Evolutionary conservation across 1,139 yeast genomes (phyloP), one percentile per base, ranked within the genome.

Genomic region (Yamadazyma siamensis): DNA sequence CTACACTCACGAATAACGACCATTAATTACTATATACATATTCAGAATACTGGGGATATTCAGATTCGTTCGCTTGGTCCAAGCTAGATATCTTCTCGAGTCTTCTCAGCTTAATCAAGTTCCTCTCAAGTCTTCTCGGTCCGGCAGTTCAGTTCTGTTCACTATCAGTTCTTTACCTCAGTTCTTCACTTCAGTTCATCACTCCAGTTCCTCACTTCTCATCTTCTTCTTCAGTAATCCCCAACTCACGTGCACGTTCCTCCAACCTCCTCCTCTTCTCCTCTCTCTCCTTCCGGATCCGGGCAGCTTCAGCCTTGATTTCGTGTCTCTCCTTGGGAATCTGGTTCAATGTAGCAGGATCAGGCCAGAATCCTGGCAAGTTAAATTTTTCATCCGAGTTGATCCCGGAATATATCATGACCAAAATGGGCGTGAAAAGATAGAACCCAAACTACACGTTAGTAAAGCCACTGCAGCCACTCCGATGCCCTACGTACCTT

Each of bases 311-410:
- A 0, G 94, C 91, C 50, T 85, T 82, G 41, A 88, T 86, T 52
- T 89, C 96, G 47, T 83, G 86, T 7, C 89, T 89, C 52, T 88
- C 96, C 52, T 87, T 89, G 3, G 96, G 97, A 22, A 89, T 80
- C 58, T 84, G 83, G 53, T 88, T 87, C 46, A 87, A 71, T 2
- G 96, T 82, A 21, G 84, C 83, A 23, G 96, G 96, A 56, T 88
- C 96, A 1, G 97, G 97, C 95, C 95, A 87, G 59, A 86, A 88
- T 12, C 95, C 95, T n/a, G 95, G 94, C 33, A 88, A 79, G 52
- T 87, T 86, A 55, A 89, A 78, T 61, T 87, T 88, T 46, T 71
- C 76, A 56, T 89, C 95, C 1, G 96, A 83, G 47, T 88, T 89
- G 26, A 83, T 72, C 52, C 96, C 96, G 30, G 87, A 89, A 49